phyloP scores from a whole-genome alignment of 371 early-diverging fungal species.

The Mucor mucedo region DNA sequence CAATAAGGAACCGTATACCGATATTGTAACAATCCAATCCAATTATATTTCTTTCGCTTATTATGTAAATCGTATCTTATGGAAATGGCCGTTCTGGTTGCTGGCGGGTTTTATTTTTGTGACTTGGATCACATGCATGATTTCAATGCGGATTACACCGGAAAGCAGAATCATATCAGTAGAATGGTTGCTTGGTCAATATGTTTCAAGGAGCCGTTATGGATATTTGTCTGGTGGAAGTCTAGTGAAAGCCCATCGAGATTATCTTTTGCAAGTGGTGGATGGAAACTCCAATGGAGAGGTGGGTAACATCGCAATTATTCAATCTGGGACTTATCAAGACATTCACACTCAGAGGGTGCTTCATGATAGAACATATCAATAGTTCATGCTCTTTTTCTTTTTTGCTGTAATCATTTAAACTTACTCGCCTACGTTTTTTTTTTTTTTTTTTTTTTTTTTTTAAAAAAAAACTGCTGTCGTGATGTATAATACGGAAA shows the following conservation, averaged over 20 bases:
- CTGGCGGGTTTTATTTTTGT: not conserved
- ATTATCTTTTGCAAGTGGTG: not conserved
- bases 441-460: no score
- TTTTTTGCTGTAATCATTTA: no score
- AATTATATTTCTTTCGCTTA: not conserved
- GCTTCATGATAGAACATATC: no score
- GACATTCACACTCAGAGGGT: no score
- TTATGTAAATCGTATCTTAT: not conserved
- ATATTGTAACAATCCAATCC: not conserved
- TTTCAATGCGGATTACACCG: not conserved
- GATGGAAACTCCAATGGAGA: not conserved
- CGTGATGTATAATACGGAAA: no score
- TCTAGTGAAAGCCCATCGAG: not conserved
- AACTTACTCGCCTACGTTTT: no score
- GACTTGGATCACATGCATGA: not conserved
- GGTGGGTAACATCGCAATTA: not conserved
- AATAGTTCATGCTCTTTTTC: no score
- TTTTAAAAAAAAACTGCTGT: no score
- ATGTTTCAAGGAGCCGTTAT: not conserved
- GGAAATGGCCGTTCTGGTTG: slow-evolving; percentile 1
- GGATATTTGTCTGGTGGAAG: not conserved
- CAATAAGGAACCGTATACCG: not conserved
- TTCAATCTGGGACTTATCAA: no score
- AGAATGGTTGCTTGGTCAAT: not conserved
- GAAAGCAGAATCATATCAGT: not conserved